phyloP scores from a whole-genome alignment of 2,329 filamentous ascomycete species.

The Ceratocystiopsis minuta region DNA sequence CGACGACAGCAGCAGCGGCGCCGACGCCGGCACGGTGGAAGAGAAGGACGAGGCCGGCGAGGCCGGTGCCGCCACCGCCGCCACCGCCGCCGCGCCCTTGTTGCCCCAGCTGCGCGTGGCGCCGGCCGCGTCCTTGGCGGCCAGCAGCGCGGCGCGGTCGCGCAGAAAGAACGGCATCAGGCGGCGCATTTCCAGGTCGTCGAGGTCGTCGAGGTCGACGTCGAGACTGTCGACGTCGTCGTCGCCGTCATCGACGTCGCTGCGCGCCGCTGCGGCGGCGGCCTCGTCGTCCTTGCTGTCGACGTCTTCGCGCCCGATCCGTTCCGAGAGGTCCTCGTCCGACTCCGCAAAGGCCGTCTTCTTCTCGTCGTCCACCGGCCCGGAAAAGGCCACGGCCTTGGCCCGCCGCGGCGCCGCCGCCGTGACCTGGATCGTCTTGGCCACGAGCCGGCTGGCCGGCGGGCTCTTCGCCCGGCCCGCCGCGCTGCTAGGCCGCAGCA shows the following conservation, averaged over 20 bases:
- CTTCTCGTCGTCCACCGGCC: background rate
- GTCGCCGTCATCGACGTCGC: background rate
- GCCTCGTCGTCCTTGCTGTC: too few species aligned
- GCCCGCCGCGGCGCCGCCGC: background rate
- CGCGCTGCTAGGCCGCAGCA: too few species aligned
- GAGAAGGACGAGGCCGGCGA: too few species aligned
- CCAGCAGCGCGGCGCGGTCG: slow-evolving; percentile 3
- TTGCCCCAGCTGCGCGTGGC: too few species aligned
- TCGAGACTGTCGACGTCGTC: slow-evolving; percentile 11
- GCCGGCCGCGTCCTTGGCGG: slow-evolving; percentile 7
- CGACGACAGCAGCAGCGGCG: too few species aligned
- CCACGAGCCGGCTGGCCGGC: slow-evolving; percentile 2
- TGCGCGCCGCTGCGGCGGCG: too few species aligned
- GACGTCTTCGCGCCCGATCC: too few species aligned
- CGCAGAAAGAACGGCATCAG: slow-evolving; percentile 32
- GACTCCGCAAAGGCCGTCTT: background rate
- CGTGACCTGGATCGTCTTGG: slow-evolving; percentile 4
- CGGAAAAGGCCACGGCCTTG: background rate
- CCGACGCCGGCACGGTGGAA: too few species aligned
- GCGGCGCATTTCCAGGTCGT: slow-evolving; percentile 26
- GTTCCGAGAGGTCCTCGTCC: too few species aligned
- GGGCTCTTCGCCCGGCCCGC: too few species aligned
- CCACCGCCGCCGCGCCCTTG: too few species aligned
- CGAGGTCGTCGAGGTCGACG: slow-evolving; percentile 21
- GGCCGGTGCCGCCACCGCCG: too few species aligned